Base-by-base conservation (phyloP, 2,329 filamentous ascomycete species). In the Pseudogymnoascus sp. region DNA sequence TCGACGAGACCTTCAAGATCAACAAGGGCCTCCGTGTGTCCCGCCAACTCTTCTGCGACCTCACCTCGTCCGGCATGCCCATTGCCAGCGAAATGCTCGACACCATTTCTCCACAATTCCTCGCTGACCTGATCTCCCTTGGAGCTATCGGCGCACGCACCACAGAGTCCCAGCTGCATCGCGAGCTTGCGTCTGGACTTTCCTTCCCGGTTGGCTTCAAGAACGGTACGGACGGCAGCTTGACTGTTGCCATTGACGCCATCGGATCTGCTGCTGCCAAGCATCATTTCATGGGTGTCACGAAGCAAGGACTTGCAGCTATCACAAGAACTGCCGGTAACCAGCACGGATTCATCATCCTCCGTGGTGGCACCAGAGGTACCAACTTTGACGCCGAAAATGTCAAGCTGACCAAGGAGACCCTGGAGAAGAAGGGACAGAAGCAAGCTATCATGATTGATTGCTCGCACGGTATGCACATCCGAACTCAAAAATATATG, bases 171-270 rank as follows among this genome's bases (percentile, higher is more conserved):
- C 94, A 99, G 79, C 82, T 97, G 67, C 94, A 99, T 79, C 89
- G 94, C 66, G 94, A 99, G 80, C 85, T 99, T 66, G 94, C 94
- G 4, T 95, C 90, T 29, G 94, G 94, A 69, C 83, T 97, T 61
- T 96, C 91, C 63, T 97, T 97, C 88, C 94, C 94, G 21, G 92
- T 99, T 68, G 94, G 94, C 64, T 99, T 97, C 88, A 99, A 99
- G 86, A 99, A 99, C 77, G 94, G 94, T 65, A 99, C 94, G 25
- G 94, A 99, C 71, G 94, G 94, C 42, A 91, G 89, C 69, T 80
- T 99, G 62, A 86, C 85, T 29, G 92, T 97, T 17, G 92, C 93
- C 17, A 95, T 97, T 70, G 94, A 99, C 74, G 94, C 94, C 35
- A 97, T 97, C 74, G 94, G 93, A 64, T 87, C 90, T 31, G 90